Percentiles rank a stretch among this genome's conserved stretches.
These are phyloP conservation scores for Euptelea pleiosperma DNA, from an alignment of 164 flowering plant species.

Conservation along the genomic window DNA sequence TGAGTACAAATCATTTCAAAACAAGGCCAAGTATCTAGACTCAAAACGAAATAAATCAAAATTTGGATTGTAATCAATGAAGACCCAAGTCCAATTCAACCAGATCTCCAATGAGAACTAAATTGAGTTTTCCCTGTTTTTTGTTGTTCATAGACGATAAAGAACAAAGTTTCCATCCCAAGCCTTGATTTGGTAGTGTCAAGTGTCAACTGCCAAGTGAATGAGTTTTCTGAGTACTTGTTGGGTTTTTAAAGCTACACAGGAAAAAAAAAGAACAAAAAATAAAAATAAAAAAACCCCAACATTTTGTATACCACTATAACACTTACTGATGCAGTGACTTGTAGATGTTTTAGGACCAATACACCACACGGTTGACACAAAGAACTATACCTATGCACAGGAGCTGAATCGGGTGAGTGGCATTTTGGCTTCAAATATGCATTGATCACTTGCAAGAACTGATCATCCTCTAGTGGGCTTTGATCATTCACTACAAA, in stretches of 20 bases:
- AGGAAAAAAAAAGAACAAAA: not conserved
- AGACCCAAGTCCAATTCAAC: too few relatives aligned
- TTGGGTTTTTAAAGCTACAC: too few relatives aligned
- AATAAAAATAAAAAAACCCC: not conserved
- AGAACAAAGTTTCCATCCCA: not conserved
- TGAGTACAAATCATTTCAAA: not conserved
- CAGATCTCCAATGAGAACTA: too few relatives aligned
- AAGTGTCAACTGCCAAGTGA: too few relatives aligned
- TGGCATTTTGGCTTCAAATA: conserved; percentile 89
- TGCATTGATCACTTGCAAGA: conserved; percentile 60
- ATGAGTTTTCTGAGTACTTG: too few relatives aligned
- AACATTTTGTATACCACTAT: too few relatives aligned
- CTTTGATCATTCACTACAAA: conserved; percentile 25
- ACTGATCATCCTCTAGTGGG: conserved; percentile 25
- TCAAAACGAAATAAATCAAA: too few relatives aligned
- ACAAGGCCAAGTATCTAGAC: not conserved
- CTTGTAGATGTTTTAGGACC: not conserved
- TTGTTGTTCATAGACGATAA: too few relatives aligned
- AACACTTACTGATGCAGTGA: too few relatives aligned
- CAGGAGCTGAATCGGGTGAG: conserved; percentile 66
- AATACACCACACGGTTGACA: not conserved
- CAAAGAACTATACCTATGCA: conserved; percentile 49
- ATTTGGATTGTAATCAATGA: too few relatives aligned
- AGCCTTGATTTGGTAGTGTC: too few relatives aligned
- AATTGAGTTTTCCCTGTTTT: too few relatives aligned